Evolutionary conservation across 345 rosid species (phyloP), one percentile per base, ranked within the genome.

Genomic region (Brassica cretica): DNA sequence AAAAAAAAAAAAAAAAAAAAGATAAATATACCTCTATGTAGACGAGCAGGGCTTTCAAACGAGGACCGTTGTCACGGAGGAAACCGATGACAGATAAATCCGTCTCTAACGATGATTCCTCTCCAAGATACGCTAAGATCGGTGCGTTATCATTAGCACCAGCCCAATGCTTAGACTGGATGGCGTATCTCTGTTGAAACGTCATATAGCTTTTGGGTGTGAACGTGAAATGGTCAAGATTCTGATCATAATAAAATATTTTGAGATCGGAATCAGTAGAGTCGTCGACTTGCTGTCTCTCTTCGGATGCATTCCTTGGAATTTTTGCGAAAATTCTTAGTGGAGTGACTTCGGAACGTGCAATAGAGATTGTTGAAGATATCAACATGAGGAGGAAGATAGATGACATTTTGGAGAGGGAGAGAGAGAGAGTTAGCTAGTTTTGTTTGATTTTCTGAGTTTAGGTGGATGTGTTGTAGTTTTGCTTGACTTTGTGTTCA

Each of bases 211-310:
- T 87, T 41, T 89, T 79, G 0, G 89, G 87, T 59, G 73, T 79
- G 63, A 75, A 89, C 60, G 76, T 84, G 80, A 89, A 87, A 63
- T 89, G 93, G 66, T 89, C 91, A 0, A 89, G 85, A 27, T 74
- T 86, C 62, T 87, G 90, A 2, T 51, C 66, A 75, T 44, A 84
- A 33, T 73, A 80, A 14, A 65, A 74, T 1, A 87, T 81, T 16
- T 79, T 0, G 46, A 77, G 71, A 39, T 78, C 86, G 33, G 74
- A 72, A 1, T 49, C 56, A 30, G 25, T 59, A 55, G 14, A 61
- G 2, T 24, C 74, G 11, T 49, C 67, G 68, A 7, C 24, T 24
- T 67, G 8, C 3, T 51, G 58, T 30, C 33, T 5, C 33, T 30
- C 8, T 51, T 70, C 6, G 33, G 33, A 30, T 30, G 33, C 44